Evolutionary conservation across 2,329 filamentous ascomycete species (phyloP).

Genomic region (Blastomyces parvus): DNA sequence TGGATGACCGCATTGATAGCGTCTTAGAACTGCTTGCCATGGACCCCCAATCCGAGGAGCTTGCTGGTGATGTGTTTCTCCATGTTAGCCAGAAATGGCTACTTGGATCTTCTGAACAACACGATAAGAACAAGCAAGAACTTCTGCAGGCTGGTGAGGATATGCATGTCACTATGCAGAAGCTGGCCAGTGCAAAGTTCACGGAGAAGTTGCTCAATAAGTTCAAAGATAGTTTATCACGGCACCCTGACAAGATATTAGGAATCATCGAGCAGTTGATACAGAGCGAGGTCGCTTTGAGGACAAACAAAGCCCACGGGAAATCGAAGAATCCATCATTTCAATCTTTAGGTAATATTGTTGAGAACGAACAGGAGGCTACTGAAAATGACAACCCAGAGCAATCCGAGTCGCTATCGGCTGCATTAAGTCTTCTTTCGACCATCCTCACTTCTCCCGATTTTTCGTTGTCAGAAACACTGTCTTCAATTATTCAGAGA

Average conservation of each 20-base stretch:
- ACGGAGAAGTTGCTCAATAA: constrained; percentile 33
- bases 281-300: constrained; percentile 25
- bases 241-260: constrained; percentile 32
- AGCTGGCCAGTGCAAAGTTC: constrained; percentile 33
- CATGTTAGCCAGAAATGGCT: constrained; percentile 36
- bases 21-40: constrained; percentile 30
- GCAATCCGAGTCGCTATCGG: constrained; percentile 30
- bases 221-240: constrained; percentile 36
- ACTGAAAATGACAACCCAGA: constrained; percentile 18
- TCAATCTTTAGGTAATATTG: constrained; percentile 31
- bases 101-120: constrained; percentile 19
- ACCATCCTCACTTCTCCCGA: constrained; percentile 36
- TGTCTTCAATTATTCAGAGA: constrained; percentile 22
- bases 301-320: constrained; percentile 5
- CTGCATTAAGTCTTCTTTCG: constrained; percentile 36
- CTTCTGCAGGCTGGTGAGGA: constrained; percentile 17
- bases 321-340: constrained; percentile 21
- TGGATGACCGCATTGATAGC: constrained; percentile 31
- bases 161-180: constrained; percentile 25
- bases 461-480: constrained; percentile 27
- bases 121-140: background rate
- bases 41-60: constrained; percentile 33
- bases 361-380: constrained; percentile 14
- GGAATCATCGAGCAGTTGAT: constrained; percentile 36
- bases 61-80: constrained; percentile 34